Evolutionary conservation across 2,329 filamentous ascomycete genomes (phyloP).

Genomic region (Thielaviopsis musarum): DNA sequence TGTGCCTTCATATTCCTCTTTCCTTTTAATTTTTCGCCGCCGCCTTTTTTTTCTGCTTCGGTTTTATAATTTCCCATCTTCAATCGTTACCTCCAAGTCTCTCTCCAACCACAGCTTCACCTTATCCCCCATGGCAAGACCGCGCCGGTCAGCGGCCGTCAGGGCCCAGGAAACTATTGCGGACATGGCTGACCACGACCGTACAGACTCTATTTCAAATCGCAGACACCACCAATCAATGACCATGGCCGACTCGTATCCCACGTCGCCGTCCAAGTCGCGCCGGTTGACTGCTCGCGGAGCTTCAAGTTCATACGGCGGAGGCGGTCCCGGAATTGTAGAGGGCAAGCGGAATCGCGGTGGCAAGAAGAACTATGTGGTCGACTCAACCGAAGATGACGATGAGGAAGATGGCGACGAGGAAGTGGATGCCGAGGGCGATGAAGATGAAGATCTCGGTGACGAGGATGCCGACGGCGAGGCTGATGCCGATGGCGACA

Average conservation of each 20-base stretch:
- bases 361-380: constrained; percentile 42
- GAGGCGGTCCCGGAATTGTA: constrained; percentile 27
- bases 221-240: constrained; percentile 18
- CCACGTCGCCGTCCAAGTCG: constrained; percentile 21
- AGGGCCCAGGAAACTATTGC: constrained; percentile 28
- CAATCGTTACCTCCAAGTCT: background rate
- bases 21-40: background rate
- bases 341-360: constrained; percentile 36
- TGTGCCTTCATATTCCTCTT: background rate
- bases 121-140: constrained; percentile 26
- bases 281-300: constrained; percentile 19
- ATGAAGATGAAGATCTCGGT: constrained; percentile 20
- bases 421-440: constrained; percentile 18
- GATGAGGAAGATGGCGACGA: constrained; percentile 26
- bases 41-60: background rate
- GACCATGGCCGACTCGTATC: constrained; percentile 4
- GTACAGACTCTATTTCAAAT: constrained; percentile 10
- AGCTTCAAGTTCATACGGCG: constrained; percentile 15
- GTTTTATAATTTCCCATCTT: background rate
- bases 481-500: constrained; percentile 27
- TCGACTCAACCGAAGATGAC: constrained; percentile 36
- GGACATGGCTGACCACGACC: constrained; percentile 31
- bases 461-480: constrained; percentile 24
- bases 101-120: background rate
- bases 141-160: constrained; percentile 27